Conservation (phyloP, 257 asterid genomes). For the Gentiana straminea region DNA sequence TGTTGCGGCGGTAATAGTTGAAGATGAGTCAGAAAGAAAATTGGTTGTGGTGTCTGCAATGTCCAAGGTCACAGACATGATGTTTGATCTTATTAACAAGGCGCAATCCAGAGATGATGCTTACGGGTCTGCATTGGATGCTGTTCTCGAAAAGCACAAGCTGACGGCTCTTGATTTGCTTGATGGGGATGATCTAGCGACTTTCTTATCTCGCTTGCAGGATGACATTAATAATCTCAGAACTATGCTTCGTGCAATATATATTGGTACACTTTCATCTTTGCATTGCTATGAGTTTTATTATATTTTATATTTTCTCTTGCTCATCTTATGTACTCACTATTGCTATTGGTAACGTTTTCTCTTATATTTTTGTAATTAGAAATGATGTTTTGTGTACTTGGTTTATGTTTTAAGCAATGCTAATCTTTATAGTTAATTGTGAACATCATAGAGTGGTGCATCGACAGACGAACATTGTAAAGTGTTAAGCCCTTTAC, state of each 20-base stretch:
- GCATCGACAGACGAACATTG: too few species aligned
- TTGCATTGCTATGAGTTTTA: too few species aligned
- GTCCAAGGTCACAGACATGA: constrained; percentile 98
- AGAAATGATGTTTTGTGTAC: background rate
- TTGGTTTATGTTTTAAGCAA: too few species aligned
- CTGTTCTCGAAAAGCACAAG: constrained; percentile 75
- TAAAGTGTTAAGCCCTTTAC: too few species aligned
- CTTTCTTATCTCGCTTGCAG: constrained; percentile 51
- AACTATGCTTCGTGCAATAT: constrained; percentile 90
- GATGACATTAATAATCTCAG: constrained; percentile 73
- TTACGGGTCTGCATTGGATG: constrained; percentile 53
- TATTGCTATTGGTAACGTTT: background rate
- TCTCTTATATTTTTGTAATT: background rate
- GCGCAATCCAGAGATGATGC: constrained; percentile 79
- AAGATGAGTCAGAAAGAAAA: constrained; percentile 66
- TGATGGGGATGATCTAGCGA: constrained; percentile 58
- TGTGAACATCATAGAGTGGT: too few species aligned
- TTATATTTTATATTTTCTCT: background rate
- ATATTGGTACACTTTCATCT: constrained; percentile 46
- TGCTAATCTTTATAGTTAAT: too few species aligned
- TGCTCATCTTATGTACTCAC: background rate
- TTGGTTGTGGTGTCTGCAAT: constrained; percentile 92
- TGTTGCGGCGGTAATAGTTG: constrained; percentile 70
- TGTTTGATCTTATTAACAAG: constrained; percentile 79
- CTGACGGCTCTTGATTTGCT: constrained; percentile 70